phyloP scores from a whole-genome alignment of 306 rosid genomes.

The Senna tora region DNA sequence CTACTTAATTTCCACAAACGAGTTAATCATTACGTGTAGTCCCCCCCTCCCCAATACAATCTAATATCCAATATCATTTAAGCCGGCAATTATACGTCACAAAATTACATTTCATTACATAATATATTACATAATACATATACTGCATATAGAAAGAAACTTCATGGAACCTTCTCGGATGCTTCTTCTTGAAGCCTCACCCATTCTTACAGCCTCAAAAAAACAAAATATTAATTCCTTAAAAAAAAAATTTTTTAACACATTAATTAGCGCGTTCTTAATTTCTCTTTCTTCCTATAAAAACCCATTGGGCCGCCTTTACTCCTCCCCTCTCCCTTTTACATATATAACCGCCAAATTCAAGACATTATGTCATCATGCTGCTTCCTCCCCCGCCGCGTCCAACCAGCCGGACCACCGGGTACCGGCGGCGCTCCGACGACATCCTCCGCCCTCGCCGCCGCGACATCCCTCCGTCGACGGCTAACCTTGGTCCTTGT shows the following conservation, averaged over 20 bases:
- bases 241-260: too few relatives aligned
- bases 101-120: too few relatives aligned
- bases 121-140: too few relatives aligned
- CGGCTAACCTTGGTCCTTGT: not conserved
- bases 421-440: not conserved
- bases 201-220: not conserved
- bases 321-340: not conserved
- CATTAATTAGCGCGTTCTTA: too few relatives aligned
- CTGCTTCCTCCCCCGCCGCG: not conserved
- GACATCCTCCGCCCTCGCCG: too few relatives aligned
- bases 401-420: too few relatives aligned
- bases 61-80: too few relatives aligned
- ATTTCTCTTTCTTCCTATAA: too few relatives aligned
- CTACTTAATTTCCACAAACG: not conserved
- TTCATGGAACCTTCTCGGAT: slow-evolving; percentile 17
- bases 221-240: not conserved
- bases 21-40: not conserved
- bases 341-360: not conserved
- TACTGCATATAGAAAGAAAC: too few relatives aligned
- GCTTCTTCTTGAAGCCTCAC: not conserved
- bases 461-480: too few relatives aligned
- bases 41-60: too few relatives aligned
- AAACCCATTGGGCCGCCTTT: too few relatives aligned
- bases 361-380: slow-evolving; percentile 6
- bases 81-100: not conserved